Evolutionary conservation across 192 early-diverging fungal genomes (phyloP).

Genomic region (Umbelopsis sp.): DNA sequence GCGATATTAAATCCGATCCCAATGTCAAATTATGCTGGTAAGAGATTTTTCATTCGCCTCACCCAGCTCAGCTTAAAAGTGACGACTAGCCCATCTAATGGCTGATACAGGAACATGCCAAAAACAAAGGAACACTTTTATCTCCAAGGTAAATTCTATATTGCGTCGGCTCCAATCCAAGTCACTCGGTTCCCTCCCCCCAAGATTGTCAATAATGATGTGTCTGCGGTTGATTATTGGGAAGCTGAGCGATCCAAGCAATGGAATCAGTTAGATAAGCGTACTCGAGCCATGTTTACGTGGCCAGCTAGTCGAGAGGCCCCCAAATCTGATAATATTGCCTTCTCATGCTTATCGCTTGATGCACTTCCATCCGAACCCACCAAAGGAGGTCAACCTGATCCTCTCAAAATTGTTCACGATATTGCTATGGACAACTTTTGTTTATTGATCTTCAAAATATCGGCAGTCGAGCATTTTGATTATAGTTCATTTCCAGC

Average conservation of each 20-base stretch:
- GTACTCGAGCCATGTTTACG: constrained; percentile 65
- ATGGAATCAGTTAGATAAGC: constrained; percentile 58
- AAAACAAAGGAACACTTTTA: constrained; percentile 69
- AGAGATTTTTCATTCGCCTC: neutral
- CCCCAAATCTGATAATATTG: constrained; percentile 43
- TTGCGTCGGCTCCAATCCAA: constrained; percentile 66
- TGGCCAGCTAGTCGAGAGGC: constrained; percentile 69
- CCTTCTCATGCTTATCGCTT: constrained; percentile 61
- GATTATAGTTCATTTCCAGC: constrained; percentile 52
- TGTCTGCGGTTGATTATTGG: constrained; percentile 64
- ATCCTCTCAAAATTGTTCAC: constrained; percentile 59
- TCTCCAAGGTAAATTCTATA: constrained; percentile 69
- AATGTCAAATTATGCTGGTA: constrained; percentile 69
- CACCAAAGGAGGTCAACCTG: constrained; percentile 30
- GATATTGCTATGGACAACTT: constrained; percentile 77
- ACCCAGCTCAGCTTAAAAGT: neutral
- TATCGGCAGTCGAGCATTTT: constrained; percentile 61
- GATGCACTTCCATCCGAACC: constrained; percentile 40
- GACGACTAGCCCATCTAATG: neutral
- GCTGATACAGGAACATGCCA: constrained; percentile 62
- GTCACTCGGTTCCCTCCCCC: constrained; percentile 68
- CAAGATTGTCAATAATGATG: constrained; percentile 38
- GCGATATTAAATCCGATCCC: constrained; percentile 66
- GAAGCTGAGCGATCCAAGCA: constrained; percentile 57
- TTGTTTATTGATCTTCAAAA: constrained; percentile 70